These are phyloP conservation scores for Leishmania amazonensis DNA, from an alignment of 208 protist species.

Conservation along the genomic window DNA sequence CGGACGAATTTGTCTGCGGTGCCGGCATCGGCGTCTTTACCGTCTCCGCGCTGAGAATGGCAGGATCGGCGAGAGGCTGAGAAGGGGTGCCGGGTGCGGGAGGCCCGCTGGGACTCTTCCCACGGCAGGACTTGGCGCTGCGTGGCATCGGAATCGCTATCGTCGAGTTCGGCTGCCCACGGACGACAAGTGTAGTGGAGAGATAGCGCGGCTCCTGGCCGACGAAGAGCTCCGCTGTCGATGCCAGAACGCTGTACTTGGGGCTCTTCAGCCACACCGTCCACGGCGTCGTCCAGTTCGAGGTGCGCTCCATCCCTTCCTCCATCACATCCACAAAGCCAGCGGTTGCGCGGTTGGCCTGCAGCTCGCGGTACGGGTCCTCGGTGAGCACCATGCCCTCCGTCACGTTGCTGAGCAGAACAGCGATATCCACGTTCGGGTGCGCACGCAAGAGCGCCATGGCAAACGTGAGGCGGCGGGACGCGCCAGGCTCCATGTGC, in stretches of 20 bases:
- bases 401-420: slow-evolving; percentile 70
- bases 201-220: slow-evolving; percentile 47
- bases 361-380: slow-evolving; percentile 55
- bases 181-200: slow-evolving; percentile 40
- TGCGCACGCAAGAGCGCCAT: slow-evolving; percentile 45
- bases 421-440: slow-evolving; percentile 38
- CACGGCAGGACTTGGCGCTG: slow-evolving; percentile 65
- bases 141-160: slow-evolving; percentile 88
- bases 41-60: slow-evolving; percentile 79
- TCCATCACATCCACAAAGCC: slow-evolving; percentile 78
- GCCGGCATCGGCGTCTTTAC: slow-evolving; percentile 33
- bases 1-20: slow-evolving; percentile 23
- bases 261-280: slow-evolving; percentile 70
- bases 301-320: slow-evolving; percentile 52
- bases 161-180: slow-evolving; percentile 34
- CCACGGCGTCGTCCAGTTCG: slow-evolving; percentile 48
- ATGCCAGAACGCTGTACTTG: slow-evolving; percentile 51
- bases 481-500: slow-evolving; percentile 48
- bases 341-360: slow-evolving; percentile 35
- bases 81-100: slow-evolving; percentile 31
- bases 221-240: slow-evolving; percentile 39
- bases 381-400: slow-evolving; percentile 39
- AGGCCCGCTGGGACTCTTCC: slow-evolving; percentile 51
- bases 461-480: slow-evolving; percentile 42
- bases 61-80: slow-evolving; percentile 67